Base-by-base conservation (phyloP, 164 flowering plant species). In the Stephania japonica region DNA sequence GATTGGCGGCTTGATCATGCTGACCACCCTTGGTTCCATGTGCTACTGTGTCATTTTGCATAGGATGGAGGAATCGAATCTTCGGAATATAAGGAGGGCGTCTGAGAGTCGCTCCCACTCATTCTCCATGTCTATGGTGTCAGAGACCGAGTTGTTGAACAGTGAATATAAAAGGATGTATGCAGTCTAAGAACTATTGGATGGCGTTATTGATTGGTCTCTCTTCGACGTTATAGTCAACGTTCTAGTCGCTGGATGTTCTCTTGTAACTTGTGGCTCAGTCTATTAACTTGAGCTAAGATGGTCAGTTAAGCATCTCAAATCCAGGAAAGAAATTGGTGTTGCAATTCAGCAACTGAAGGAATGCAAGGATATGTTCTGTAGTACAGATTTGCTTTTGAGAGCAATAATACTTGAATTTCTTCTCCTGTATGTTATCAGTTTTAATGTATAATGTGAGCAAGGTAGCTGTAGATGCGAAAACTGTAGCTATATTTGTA, bases 1-100 rank as follows among this genome's bases (percentile, higher is more conserved):
- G 8, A 81, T 93, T 38, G 98, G 98, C 21, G 70, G 90, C 50
- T 56, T 78, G 42, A 90, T 96, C 75, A 96, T 96, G 98, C 75
- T 90, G 44, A 78, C 93, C 13, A 93, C 96, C 5, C 80, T 94
- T 50, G 99, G 97, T 21, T 84, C 97, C 56, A 89, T 96, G 97
- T 86, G 92, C 79, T 96, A 91, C 44, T 96, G 87, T 76, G 91
- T 91, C 53, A 73, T 95, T 53, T 38, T 80, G 72, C 85, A 91
- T 73, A 79, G 97, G 75, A 68, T 90, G 67, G 91, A 87, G 72
- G 92, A 86, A 67, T 83, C 91, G 19, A 93, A 84, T 75, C 65
- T 80, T 84, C 85, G 97, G 83, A 90, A 69, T 53, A 85, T 91
- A 70, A 83, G 87, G 81, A 87, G 76, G 78, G 81, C 80, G 1